These are phyloP conservation scores for Sorghum bicolor DNA, from an alignment of 176 grass and related monocot genomes.

Conservation along the genomic window DNA sequence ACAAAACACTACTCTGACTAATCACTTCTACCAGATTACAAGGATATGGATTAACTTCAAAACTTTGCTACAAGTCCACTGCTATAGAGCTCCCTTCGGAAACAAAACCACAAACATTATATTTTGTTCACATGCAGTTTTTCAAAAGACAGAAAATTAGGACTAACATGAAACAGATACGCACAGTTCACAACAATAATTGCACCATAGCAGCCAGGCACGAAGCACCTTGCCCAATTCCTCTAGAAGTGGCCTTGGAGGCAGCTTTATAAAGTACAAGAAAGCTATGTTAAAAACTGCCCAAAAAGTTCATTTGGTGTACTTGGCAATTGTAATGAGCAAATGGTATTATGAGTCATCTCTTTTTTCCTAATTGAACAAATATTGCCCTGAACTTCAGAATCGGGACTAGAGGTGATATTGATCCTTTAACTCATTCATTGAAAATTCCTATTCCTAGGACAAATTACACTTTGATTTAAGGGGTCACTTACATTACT, in stretches of 20 bases:
- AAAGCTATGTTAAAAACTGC: conserved; percentile 5
- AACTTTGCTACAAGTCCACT: neutral
- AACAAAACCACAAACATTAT: neutral
- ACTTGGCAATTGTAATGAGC: conserved; percentile 3
- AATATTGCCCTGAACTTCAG: neutral
- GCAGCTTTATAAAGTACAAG: conserved; percentile 44
- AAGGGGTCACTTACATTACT: neutral
- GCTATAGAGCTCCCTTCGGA: neutral
- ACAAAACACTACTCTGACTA: neutral
- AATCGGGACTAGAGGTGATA: neutral
- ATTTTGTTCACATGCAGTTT: neutral
- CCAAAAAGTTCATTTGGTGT: neutral
- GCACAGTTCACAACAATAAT: neutral
- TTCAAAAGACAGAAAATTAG: neutral
- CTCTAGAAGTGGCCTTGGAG: conserved; percentile 69
- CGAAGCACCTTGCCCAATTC: conserved; percentile 68
- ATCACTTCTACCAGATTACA: neutral
- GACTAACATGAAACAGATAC: conserved; percentile 6
- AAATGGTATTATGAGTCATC: conserved; percentile 2
- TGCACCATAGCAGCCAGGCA: conserved; percentile 51
- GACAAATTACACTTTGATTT: neutral
- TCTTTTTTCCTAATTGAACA: neutral
- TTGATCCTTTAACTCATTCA: neutral
- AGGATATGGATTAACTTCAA: neutral
- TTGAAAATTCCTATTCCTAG: neutral